phyloP scores from a whole-genome alignment of 768 basidiomycete genomes.

The Leucogyrophana mollusca region DNA sequence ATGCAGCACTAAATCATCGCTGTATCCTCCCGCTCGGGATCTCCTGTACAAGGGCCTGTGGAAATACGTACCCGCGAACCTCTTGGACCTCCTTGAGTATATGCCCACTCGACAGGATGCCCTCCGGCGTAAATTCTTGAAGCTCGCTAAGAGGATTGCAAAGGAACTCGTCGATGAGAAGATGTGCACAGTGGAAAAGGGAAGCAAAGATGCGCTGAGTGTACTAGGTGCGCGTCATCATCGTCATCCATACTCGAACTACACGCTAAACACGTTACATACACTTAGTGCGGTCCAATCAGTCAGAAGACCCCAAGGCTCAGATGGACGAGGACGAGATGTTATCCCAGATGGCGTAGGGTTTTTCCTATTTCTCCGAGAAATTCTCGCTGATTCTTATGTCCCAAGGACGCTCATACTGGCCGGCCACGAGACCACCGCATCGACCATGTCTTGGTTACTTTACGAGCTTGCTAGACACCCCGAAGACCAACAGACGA shows the following conservation, averaged over 20 bases:
- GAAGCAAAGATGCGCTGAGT: constrained; percentile 32
- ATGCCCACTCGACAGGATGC: constrained; percentile 25
- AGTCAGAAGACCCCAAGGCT: constrained; percentile 23
- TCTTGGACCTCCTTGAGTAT: constrained; percentile 24
- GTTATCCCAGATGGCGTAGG: constrained; percentile 30
- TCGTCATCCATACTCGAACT: background rate
- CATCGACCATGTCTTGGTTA: constrained; percentile 9
- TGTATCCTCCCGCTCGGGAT: constrained; percentile 18
- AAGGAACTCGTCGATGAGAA: constrained; percentile 21
- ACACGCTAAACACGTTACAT: background rate
- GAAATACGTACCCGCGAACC: constrained; percentile 24
- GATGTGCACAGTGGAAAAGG: constrained; percentile 15
- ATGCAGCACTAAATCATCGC: constrained; percentile 22
- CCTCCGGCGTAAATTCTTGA: constrained; percentile 23
- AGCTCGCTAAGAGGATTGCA: constrained; percentile 20
- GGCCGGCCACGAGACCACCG: constrained; percentile 20
- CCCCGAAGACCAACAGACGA: constrained; percentile 12
- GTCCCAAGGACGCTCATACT: constrained; percentile 17
- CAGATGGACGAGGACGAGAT: constrained; percentile 29
- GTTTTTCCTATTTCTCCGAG: constrained; percentile 11
- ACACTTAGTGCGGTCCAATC: constrained; percentile 30
- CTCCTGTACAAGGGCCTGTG: constrained; percentile 25
- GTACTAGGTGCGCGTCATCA: constrained; percentile 21
- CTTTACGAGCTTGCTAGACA: constrained; percentile 14
- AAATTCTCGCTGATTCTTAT: constrained; percentile 25